phyloP scores from a whole-genome alignment of 2,329 filamentous ascomycete species.

The Arachnomyces sp. region DNA sequence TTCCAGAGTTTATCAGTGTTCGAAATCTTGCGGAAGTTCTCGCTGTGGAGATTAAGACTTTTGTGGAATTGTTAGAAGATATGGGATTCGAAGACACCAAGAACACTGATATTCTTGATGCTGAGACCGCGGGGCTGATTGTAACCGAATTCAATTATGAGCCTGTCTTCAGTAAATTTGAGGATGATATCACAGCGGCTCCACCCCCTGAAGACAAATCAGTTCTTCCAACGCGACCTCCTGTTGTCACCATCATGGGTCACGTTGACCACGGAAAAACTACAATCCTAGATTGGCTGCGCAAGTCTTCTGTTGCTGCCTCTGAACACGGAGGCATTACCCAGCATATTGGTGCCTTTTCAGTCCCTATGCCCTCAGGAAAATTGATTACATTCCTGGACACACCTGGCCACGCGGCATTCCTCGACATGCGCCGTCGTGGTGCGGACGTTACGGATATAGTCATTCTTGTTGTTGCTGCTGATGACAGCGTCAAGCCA shows the following conservation, averaged over 20 bases:
- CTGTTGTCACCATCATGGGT: constrained; percentile 98
- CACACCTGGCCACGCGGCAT: constrained; percentile 91
- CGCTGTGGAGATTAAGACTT: constrained; percentile 60
- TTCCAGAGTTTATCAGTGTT: constrained; percentile 91
- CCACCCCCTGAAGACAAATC: constrained; percentile 61
- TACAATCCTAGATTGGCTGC: constrained; percentile 84
- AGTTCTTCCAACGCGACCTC: constrained; percentile 64
- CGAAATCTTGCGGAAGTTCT: constrained; percentile 68
- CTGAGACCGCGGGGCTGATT: constrained; percentile 82
- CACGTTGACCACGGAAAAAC: constrained; percentile 99
- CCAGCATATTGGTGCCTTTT: constrained; percentile 96
- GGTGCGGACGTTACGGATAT: constrained; percentile 96
- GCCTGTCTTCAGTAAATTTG: constrained; percentile 58
- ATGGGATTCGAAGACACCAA: constrained; percentile 84
- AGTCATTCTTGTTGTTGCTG: constrained; percentile 88
- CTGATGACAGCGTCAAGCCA: constrained; percentile 94
- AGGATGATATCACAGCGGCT: constrained; percentile 65
- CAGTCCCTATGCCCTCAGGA: constrained; percentile 74
- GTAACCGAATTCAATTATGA: constrained; percentile 91
- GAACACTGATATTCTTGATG: constrained; percentile 76
- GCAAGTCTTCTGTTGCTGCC: constrained; percentile 84
- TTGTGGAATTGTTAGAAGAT: constrained; percentile 66
- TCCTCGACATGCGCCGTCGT: constrained; percentile 88
- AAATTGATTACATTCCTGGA: constrained; percentile 94
- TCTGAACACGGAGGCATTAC: constrained; percentile 95